A percentile compares a stretch with the other conserved stretches of the same genome.
Evolutionary conservation across 768 basidiomycete species (phyloP).

Genomic region (Auricularia cornea): DNA sequence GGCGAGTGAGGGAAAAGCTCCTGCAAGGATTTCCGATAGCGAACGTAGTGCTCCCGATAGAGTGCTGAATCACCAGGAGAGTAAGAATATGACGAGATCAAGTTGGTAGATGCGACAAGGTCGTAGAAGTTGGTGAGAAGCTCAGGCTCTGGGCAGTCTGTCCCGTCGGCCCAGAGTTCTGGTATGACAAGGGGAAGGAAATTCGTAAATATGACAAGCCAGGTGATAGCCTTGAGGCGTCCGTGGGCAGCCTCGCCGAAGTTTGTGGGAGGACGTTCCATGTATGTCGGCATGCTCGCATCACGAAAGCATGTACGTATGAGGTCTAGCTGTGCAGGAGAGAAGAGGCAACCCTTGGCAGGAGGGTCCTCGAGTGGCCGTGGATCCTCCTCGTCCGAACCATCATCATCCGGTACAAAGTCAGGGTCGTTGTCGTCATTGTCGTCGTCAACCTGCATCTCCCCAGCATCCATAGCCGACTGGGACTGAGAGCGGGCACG

Average conservation of each 20-base stretch:
- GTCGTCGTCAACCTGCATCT: no score
- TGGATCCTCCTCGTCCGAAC: no score
- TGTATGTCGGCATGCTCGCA: no score
- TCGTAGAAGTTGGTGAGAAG: not conserved
- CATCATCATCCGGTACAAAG: no score
- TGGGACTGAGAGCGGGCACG: no score
- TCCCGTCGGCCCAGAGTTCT: not conserved
- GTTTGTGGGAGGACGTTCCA: not conserved
- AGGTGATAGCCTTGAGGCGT: not conserved
- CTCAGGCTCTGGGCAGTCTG: not conserved
- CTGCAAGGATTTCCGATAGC: not conserved
- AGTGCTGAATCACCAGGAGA: not conserved
- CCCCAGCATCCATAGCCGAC: no score
- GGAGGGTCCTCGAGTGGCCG: no score
- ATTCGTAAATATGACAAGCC: not conserved
- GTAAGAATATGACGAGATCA: not conserved
- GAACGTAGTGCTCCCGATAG: not conserved
- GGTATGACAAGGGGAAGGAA: not conserved
- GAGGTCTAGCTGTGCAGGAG: no score
- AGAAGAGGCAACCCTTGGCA: no score
- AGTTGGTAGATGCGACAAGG: not conserved
- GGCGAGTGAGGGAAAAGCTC: not conserved
- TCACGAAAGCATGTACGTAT: no score
- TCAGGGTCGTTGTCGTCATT: no score
- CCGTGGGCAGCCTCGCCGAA: not conserved